phyloP scores from a whole-genome alignment of 305 asterid genomes.

The Solanum hybrid region DNA sequence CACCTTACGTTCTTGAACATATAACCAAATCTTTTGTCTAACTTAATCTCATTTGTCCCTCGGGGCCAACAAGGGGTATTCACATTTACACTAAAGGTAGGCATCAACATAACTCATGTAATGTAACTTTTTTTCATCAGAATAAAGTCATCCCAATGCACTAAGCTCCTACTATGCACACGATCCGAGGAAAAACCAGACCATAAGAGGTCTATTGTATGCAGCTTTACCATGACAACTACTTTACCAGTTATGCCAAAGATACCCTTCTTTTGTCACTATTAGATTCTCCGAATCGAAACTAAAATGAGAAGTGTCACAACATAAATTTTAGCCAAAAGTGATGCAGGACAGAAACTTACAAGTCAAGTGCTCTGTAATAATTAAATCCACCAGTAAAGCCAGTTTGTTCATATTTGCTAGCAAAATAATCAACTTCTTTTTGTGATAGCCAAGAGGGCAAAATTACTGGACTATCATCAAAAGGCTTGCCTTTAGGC shows the following conservation, averaged over 20 bases:
- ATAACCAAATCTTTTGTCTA: not conserved
- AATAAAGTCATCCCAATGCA: not conserved
- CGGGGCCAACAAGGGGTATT: too few species aligned
- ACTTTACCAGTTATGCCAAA: not conserved
- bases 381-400: slow-evolving; percentile 17
- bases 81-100: not conserved
- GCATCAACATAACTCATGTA: not conserved
- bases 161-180: not conserved
- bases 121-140: not conserved
- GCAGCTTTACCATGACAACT: not conserved
- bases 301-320: not conserved
- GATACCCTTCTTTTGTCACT: not conserved
- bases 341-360: not conserved
- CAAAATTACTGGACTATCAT: not conserved
- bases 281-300: not conserved
- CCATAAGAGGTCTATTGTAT: not conserved
- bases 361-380: slow-evolving; percentile 15
- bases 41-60: too few species aligned
- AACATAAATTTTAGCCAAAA: not conserved
- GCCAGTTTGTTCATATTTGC: slow-evolving; percentile 11
- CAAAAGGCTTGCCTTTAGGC: slow-evolving; percentile 9
- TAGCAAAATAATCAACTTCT: slow-evolving; percentile 9
- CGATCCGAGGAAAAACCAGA: not conserved
- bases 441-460: slow-evolving; percentile 9
- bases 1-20: not conserved